Evolutionary conservation across 208 protist species (phyloP).

Genomic region (Wallacemonas rigidus): DNA sequence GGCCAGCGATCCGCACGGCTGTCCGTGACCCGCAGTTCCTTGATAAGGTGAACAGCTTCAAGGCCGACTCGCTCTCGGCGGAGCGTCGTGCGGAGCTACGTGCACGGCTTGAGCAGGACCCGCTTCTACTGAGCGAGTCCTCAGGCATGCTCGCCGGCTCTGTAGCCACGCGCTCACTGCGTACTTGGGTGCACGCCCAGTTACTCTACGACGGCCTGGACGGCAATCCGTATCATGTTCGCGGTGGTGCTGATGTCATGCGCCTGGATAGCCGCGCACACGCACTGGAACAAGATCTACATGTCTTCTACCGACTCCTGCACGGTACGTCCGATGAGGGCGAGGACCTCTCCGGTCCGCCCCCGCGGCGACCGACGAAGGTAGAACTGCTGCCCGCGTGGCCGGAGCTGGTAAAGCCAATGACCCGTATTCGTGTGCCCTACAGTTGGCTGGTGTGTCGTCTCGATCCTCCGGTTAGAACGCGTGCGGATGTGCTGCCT

Average conservation of each 20-base stretch:
- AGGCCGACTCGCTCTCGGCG: conserved; percentile 4
- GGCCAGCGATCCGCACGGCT: conserved; percentile 11
- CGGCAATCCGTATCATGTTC: conserved; percentile 10
- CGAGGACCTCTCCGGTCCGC: neutral
- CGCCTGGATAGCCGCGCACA: conserved; percentile 11
- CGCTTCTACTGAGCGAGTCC: conserved; percentile 12
- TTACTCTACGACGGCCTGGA: conserved; percentile 16
- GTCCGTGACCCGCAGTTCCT: conserved; percentile 18
- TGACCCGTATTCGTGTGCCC: neutral
- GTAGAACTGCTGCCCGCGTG: conserved; percentile 1
- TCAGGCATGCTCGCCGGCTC: conserved; percentile 15
- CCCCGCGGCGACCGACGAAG: neutral
- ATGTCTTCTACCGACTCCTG: conserved; percentile 7
- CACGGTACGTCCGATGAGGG: neutral
- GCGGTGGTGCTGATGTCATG: conserved; percentile 3
- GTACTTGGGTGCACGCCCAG: conserved; percentile 13
- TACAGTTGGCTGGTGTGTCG: conserved; percentile 17
- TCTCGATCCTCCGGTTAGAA: conserved; percentile 4
- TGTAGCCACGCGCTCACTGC: conserved; percentile 10
- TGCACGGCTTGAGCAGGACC: conserved; percentile 5
- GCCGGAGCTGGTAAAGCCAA: neutral
- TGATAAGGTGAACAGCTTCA: conserved; percentile 10
- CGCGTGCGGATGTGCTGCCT: conserved; percentile 7
- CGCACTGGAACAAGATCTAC: conserved; percentile 9
- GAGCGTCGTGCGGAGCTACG: conserved; percentile 13